Base-by-base conservation (phyloP, 2,329 filamentous ascomycete species). In the Madurella fahalii region DNA sequence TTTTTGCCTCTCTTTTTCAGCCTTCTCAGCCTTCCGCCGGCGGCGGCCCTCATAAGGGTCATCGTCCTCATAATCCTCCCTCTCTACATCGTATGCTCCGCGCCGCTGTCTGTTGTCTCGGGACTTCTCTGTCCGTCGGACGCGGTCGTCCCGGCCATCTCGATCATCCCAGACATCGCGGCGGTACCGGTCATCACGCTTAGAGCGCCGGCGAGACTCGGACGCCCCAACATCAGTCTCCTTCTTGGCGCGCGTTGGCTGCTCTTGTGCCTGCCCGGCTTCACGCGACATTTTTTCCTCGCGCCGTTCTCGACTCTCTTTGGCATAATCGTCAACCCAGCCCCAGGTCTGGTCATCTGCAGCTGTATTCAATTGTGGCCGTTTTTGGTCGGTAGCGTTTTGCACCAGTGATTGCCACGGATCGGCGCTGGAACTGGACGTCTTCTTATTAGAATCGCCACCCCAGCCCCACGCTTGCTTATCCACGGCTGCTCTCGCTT, bases 61-160 rank as follows among this genome's bases (percentile, higher is more conserved):
- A 8, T 76, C 74, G 13, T 75, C 70, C 59, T 69, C 71, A 15
- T 74, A 72, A 0, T 76, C 71, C 55, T 70, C 71, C 8, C 73
- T 72, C 1, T 71, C 69, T 0, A 71, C 67, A 3, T 68, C 63
- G 2, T 65, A 12, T 46, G 37, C 30, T 9, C 52, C 51, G 16
- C 45, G 56, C 13, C 54, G 54, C 2, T 18, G 18, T 20, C 44
- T 56, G 9, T 42, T 16, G 46, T 58, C 61, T 15, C 61, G 61
- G 5, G 50, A 44, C 32, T 52, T 58, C 20, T 62, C 53, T 45
- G 41, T 34, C 17, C 40, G 31, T 1, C 43, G 47, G 13, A 11
- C 31, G 4, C 43, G 42, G 30, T 47, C 52, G 18, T 49, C 45
- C n/a, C 52, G 54, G 15, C 30, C 34, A 9, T 40, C 12, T 34